Base-by-base conservation (phyloP, 768 basidiomycete genomes). In the Pseudohyphozyma bogoriensis region DNA sequence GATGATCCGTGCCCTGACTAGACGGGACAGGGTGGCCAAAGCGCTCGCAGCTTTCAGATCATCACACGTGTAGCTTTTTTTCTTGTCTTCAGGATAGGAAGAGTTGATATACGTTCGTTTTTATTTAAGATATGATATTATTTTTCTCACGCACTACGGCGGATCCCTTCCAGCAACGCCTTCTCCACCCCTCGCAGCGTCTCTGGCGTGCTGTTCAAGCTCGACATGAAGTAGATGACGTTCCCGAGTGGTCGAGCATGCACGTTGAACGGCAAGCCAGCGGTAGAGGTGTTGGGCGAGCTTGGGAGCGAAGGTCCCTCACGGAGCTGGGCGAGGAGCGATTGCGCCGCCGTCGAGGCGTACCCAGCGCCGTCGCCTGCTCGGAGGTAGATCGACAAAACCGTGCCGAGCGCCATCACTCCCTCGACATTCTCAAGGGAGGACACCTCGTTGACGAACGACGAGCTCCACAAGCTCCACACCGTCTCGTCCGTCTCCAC, bases 151-250 rank as follows among this genome's bases (percentile, higher is more conserved):
- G n/a, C n/a, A n/a, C n/a, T n/a, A n/a, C n/a, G n/a, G 42, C n/a
- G n/a, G n/a, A n/a, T n/a, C n/a, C n/a, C n/a, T n/a, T n/a, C n/a
- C n/a, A 51, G 50, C 2, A 51, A 11, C 6, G 50, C 57, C 15
- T 44, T 39, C 55, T 73, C 68, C 8, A 73, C 56, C 12, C 44
- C 31, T 3, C 62, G 44, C 10, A 73, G 50, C 31, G 66, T 65
- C 13, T 52, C 45, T 0, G 31, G 18, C 13, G 57, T 51, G 32
- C 86, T 90, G 70, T 89, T 90, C 42, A 92, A 77, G 73, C 87
- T 89, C 9, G 82, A 84, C 81, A 93, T 92, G 71, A 91, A 87
- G 72, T 93, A 93, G n/a, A 85, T 85, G 12, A 90, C 83, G 70
- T 91, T 83, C 0, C 93, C 93, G 39, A 97, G 75, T 0, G 93